Conservation (phyloP, 2,329 filamentous ascomycete genomes). For the Bipolaris oryzae region DNA sequence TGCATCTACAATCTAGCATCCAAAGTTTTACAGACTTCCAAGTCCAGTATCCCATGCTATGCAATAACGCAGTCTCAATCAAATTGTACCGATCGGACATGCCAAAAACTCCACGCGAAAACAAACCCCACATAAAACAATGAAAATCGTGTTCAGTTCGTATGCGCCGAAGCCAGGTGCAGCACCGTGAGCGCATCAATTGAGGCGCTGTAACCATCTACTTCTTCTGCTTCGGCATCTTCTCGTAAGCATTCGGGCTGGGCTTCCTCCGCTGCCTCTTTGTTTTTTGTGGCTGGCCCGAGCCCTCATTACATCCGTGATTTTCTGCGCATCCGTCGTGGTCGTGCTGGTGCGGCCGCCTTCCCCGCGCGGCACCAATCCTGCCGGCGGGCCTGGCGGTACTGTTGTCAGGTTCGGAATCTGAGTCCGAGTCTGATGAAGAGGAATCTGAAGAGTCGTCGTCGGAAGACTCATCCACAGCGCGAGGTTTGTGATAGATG, state of each 20-base stretch:
- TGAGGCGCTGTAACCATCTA: conserved; percentile 12
- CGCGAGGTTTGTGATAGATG: conserved; percentile 88
- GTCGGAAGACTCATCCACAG: conserved; percentile 73
- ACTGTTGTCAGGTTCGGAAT: conserved; percentile 60
- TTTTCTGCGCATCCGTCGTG: conserved; percentile 48
- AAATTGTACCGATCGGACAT: conserved; percentile 4
- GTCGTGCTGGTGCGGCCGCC: conserved; percentile 36
- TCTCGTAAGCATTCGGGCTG: conserved; percentile 84
- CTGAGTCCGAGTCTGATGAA: conserved; percentile 61
- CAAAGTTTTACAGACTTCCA: conserved; percentile 10
- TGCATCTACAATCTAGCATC: conserved; percentile 30
- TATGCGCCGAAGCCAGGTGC: conserved; percentile 8
- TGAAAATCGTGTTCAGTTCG: conserved; percentile 17
- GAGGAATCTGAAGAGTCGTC: conserved; percentile 64
- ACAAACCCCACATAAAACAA: conserved; percentile 6
- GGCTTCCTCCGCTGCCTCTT: conserved; percentile 57
- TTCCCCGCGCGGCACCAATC: conserved; percentile 31
- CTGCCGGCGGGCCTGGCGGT: conserved; percentile 49
- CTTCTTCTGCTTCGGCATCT: conserved; percentile 64
- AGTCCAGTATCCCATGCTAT: conserved; percentile 18
- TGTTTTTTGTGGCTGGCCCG: conserved; percentile 48
- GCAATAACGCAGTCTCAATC: conserved; percentile 16
- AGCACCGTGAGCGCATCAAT: conserved; percentile 4
- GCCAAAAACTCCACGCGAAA: conserved; percentile 20
- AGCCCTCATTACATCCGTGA: conserved; percentile 49